Evolutionary conservation across 768 basidiomycete genomes (phyloP).

Genomic region (Hirschioporus abietinus): DNA sequence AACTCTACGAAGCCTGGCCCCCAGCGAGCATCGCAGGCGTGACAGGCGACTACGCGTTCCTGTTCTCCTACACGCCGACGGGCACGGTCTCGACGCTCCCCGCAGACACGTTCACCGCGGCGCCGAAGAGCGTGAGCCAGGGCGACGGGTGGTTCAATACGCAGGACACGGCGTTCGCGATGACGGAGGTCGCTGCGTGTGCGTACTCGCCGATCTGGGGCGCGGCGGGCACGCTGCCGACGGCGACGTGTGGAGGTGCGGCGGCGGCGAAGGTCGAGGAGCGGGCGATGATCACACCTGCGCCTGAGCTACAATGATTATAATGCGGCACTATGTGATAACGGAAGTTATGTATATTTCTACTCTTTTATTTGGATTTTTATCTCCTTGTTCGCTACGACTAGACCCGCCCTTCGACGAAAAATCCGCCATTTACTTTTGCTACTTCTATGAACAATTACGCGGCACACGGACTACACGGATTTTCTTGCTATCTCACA

Average conservation of each 20-base stretch:
- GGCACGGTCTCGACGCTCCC: conserved; percentile 52
- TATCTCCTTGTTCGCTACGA: neutral
- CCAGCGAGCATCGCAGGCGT: conserved; percentile 44
- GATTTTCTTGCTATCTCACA: neutral
- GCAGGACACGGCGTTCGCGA: conserved; percentile 46
- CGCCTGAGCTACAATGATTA: neutral
- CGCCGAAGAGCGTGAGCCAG: conserved; percentile 33
- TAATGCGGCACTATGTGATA: neutral
- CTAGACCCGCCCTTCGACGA: neutral
- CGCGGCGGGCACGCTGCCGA: conserved; percentile 23
- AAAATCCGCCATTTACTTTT: neutral
- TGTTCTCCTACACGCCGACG: conserved; percentile 66
- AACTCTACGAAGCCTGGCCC: conserved; percentile 47
- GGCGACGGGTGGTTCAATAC: conserved; percentile 56
- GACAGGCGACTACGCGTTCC: conserved; percentile 30
- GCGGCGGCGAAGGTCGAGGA: neutral
- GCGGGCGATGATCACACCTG: neutral
- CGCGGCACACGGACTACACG: neutral
- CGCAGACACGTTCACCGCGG: conserved; percentile 44
- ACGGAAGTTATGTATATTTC: neutral
- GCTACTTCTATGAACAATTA: neutral
- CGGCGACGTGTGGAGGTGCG: neutral
- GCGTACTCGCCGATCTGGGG: conserved; percentile 62
- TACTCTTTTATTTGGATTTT: neutral
- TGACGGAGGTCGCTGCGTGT: conserved; percentile 58